These are phyloP conservation scores for Ciborinia camelliae DNA, from an alignment of 2,329 filamentous ascomycete species.

Conservation along the genomic window DNA sequence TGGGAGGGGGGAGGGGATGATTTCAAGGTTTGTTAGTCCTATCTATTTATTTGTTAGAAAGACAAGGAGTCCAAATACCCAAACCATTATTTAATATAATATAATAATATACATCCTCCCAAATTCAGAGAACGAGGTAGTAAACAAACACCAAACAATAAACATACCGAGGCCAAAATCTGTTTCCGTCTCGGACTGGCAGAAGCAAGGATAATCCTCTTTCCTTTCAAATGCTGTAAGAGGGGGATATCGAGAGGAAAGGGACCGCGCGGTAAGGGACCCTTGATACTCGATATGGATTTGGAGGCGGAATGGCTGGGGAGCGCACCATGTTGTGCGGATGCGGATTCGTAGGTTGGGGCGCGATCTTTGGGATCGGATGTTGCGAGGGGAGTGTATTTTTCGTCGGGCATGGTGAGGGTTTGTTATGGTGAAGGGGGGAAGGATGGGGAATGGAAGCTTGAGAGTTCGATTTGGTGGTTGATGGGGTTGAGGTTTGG, in stretches of 20 bases:
- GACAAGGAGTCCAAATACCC: no score
- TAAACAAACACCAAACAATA: neutral
- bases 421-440: neutral
- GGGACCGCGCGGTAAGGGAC: constrained; percentile 42
- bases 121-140: neutral
- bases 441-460: neutral
- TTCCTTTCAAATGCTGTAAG: constrained; percentile 69
- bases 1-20: constrained; percentile 76
- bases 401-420: neutral
- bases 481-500: neutral
- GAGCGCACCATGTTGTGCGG: constrained; percentile 29
- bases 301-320: constrained; percentile 24
- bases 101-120: neutral
- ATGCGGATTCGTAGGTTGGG: constrained; percentile 32
- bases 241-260: constrained; percentile 76
- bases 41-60: constrained; percentile 50
- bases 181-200: constrained; percentile 80
- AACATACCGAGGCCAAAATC: constrained; percentile 66
- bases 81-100: neutral
- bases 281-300: constrained; percentile 21
- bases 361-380: constrained; percentile 22
- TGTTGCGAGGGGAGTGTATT: neutral
- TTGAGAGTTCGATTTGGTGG: neutral
- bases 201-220: constrained; percentile 85
- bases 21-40: constrained; percentile 76